Base-by-base conservation (phyloP, 805 yeast species). In the Cyberlindnera amylophila region DNA sequence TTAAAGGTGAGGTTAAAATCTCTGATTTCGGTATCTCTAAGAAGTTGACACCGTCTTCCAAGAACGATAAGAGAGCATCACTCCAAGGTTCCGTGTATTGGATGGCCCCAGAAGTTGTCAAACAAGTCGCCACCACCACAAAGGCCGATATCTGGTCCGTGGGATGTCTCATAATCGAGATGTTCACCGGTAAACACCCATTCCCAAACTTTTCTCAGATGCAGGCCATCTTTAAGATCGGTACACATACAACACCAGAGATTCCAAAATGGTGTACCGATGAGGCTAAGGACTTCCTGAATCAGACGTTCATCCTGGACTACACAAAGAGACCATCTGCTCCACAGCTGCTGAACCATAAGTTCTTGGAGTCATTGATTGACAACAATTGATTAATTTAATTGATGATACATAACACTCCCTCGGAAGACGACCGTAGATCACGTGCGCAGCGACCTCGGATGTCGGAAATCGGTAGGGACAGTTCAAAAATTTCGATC, bases 101-200 rank as follows among this genome's bases (percentile, higher is more conserved):
- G 98, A 93, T 93, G 99, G 98, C 99, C 0, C 99, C 99, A 0
- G 99, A 93, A 61, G 98, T 93, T 8, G 98, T 93, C 14, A 87
- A 89, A 55, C 97, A 90, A 58, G 82, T 86, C 2, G 86, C 89
- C 0, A 86, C 91, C 40, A 91, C 98, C 1, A 81, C 84, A 30
- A 88, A 87, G 62, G 96, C 96, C 0, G 99, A 93, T 61, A 88
- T 93, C 19, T 93, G 99, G 99, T 87, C 96, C 0, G 83, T 95
- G 9, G 99, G 98, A 0, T 93, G 98, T 62, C 73, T 93, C 19
- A 77, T 91, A 12, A 82, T 93, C 27, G 99, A 93, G 63, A 89
- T 93, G 96, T 82, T 87, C 55, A 89, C 99, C 0, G 98, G 96
- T 2, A 80, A 81, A 44, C 99, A 93, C 62, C 99, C 99, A 21